These are phyloP conservation scores for Sporothrix brunneoviolacea DNA, from an alignment of 2,329 filamentous ascomycete genomes.

Conservation along the genomic window DNA sequence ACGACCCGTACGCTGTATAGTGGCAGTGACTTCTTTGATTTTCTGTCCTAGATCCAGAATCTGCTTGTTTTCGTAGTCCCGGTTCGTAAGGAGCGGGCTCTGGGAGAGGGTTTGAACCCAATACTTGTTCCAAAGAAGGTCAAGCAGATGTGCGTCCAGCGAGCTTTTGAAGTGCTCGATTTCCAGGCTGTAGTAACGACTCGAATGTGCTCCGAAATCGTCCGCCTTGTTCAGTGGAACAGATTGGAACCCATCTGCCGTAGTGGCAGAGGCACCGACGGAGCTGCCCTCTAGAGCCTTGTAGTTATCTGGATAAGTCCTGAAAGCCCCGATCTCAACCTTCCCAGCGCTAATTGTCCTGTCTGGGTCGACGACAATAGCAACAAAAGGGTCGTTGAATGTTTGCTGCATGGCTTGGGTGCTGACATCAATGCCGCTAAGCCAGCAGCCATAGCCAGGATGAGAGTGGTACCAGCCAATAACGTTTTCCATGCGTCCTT, in stretches of 20 bases:
- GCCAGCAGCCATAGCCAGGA: constrained; percentile 96
- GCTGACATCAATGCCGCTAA: constrained; percentile 88
- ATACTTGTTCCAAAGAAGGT: constrained; percentile 97
- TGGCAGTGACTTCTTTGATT: constrained; percentile 56
- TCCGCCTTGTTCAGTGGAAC: constrained; percentile 91
- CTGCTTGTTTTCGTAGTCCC: constrained; percentile 88
- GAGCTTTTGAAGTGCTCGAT: constrained; percentile 93
- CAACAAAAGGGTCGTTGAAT: constrained; percentile 85
- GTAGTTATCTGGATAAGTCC: constrained; percentile 76
- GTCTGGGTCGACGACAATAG: constrained; percentile 93
- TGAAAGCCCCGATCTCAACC: constrained; percentile 94
- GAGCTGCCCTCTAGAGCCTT: constrained; percentile 35
- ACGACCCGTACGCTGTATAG: constrained; percentile 29
- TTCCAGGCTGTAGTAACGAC: constrained; percentile 83
- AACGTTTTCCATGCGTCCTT: constrained; percentile 76
- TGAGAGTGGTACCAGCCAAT: constrained; percentile 99
- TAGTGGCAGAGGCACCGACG: constrained; percentile 29
- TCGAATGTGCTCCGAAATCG: constrained; percentile 90
- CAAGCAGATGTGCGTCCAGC: constrained; percentile 78
- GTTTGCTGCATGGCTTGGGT: constrained; percentile 82
- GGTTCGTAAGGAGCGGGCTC: constrained; percentile 82
- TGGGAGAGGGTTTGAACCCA: constrained; percentile 95
- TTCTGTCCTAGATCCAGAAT: constrained; percentile 83
- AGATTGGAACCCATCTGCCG: constrained; percentile 57
- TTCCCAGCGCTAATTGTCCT: constrained; percentile 91